phyloP scores from a whole-genome alignment of 768 basidiomycete species.

The Trichaptum fuscoviolaceum region DNA sequence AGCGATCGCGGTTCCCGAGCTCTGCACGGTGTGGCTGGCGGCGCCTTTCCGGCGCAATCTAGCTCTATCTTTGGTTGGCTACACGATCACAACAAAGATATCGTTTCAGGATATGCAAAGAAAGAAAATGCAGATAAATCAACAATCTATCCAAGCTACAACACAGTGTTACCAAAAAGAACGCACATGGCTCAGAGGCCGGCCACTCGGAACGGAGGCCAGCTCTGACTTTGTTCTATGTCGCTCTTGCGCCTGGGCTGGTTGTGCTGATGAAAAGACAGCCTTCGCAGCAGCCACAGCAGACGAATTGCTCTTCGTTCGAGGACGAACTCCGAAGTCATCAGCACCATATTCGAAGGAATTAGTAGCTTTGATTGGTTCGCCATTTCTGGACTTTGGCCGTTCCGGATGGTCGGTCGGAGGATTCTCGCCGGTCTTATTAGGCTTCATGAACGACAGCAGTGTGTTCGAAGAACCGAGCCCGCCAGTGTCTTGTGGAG shows the following conservation, averaged over 20 bases:
- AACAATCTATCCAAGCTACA: conserved; percentile 29
- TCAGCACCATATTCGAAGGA: conserved; percentile 22
- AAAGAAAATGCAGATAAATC: conserved; percentile 18
- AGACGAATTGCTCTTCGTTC: conserved; percentile 22
- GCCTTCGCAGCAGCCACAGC: neutral
- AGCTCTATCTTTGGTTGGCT: conserved; percentile 75
- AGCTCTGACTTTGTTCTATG: conserved; percentile 20
- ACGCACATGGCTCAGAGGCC: conserved; percentile 85
- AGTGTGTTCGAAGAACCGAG: conserved; percentile 75
- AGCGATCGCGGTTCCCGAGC: neutral
- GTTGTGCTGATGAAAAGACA: neutral
- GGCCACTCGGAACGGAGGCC: conserved; percentile 42
- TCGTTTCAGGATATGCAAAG: neutral
- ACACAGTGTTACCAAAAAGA: conserved; percentile 51
- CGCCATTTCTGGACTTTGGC: neutral
- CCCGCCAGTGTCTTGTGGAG: conserved; percentile 28
- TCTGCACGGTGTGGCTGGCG: neutral
- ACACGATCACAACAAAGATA: conserved; percentile 17
- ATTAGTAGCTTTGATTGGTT: conserved; percentile 8
- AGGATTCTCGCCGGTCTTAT: conserved; percentile 43
- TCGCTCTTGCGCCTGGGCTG: neutral
- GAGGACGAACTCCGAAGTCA: conserved; percentile 33
- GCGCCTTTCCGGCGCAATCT: conserved; percentile 55
- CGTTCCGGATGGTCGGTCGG: conserved; percentile 12
- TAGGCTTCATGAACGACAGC: conserved; percentile 55